Evolutionary conservation across 2,329 filamentous ascomycete genomes (phyloP).

Genomic region (Aureobasidium namibiae): DNA sequence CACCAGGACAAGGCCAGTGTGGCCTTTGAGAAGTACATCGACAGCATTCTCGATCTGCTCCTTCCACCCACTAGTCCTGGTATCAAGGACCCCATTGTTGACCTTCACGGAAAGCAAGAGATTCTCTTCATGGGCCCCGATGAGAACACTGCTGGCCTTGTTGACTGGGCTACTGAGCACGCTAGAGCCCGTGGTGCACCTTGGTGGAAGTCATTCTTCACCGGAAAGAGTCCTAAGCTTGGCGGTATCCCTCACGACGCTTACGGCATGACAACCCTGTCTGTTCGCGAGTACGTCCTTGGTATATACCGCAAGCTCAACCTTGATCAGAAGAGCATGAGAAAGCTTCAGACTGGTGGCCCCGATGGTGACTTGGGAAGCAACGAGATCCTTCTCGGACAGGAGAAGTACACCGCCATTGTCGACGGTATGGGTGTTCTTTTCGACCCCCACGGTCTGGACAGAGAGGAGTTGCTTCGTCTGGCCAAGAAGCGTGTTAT

Average conservation of each 20-base stretch:
- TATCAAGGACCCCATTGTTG: slow-evolving; percentile 98
- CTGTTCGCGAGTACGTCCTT: slow-evolving; percentile 89
- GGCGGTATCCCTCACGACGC: slow-evolving; percentile 93
- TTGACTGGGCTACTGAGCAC: slow-evolving; percentile 98
- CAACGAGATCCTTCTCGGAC: slow-evolving; percentile 92
- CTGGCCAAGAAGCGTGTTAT: slow-evolving; percentile 81
- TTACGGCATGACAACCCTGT: slow-evolving; percentile 97
- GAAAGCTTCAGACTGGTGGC: slow-evolving; percentile 95
- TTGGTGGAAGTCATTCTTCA: slow-evolving; percentile 99
- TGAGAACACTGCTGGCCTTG: slow-evolving; percentile 95
- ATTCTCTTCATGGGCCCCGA: slow-evolving; percentile 98
- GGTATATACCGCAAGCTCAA: slow-evolving; percentile 96
- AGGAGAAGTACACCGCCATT: slow-evolving; percentile 90
- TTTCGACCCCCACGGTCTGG: slow-evolving; percentile 81
- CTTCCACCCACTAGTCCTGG: slow-evolving; percentile 83
- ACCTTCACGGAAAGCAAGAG: slow-evolving; percentile 88
- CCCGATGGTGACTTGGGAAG: slow-evolving; percentile 94
- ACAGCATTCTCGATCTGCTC: slow-evolving; percentile 92
- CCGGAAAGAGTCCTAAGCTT: slow-evolving; percentile 90
- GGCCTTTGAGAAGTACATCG: slow-evolving; percentile 99
- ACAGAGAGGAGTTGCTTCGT: slow-evolving; percentile 73
- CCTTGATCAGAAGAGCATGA: slow-evolving; percentile 74
- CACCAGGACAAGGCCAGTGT: slow-evolving; percentile 89
- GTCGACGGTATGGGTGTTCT: slow-evolving; percentile 96
- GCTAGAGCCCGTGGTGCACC: slow-evolving; percentile 78